Base-by-base conservation (phyloP, 305 asterid genomes). In the Rubia peregrina region DNA sequence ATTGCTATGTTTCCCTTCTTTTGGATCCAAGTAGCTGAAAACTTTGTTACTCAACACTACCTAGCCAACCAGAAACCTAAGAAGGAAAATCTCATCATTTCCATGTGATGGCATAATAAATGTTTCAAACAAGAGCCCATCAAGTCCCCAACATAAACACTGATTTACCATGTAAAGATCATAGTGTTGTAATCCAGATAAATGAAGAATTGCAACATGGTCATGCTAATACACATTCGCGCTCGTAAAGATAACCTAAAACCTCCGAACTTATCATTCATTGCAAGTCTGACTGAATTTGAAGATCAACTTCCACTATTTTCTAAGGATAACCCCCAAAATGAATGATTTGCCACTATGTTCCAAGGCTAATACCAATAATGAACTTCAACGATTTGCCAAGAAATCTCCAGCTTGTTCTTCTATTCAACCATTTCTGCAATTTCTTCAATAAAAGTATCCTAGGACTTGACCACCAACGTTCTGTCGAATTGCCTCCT, bases 401-500 rank as follows among this genome's bases (percentile, higher is more conserved):
- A 6, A 10, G 24, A 26, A 33, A 41, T 42, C 64, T 69, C 13
- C 22, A 19, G 17, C 43, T 42, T 13, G 53, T 22, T 17, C 51
- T 44, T 53, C 36, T 4, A 55, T 49, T 21, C 41, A 56, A 51
- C 51, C 41, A 38, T 19, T 49, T 60, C 57, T 62, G 86, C 85
- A 88, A 38, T 38, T 49, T 51, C 57, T 62, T 87, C 86, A 91
- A 77, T 87, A 89, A 61, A 94, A 94, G 77, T 89, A 94, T 65
- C 97, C 98, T 41, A 94, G 85, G 80, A 94, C 96, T 85, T 94
- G 96, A 60, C 99, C 99, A 12, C 99, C 96, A 24, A 89, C 88
- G 53, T 89, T 88, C 78, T 88, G 96, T 49, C 88, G 81, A 78
- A 85, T 76, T 67, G 96, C 97, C 80, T 94, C 99, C 79, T 91